A percentile compares a stretch with the other conserved stretches of the same genome.
These are phyloP conservation scores for Backusella psychrophila DNA, from an alignment of 192 early-diverging fungal genomes.

Conservation along the genomic window DNA sequence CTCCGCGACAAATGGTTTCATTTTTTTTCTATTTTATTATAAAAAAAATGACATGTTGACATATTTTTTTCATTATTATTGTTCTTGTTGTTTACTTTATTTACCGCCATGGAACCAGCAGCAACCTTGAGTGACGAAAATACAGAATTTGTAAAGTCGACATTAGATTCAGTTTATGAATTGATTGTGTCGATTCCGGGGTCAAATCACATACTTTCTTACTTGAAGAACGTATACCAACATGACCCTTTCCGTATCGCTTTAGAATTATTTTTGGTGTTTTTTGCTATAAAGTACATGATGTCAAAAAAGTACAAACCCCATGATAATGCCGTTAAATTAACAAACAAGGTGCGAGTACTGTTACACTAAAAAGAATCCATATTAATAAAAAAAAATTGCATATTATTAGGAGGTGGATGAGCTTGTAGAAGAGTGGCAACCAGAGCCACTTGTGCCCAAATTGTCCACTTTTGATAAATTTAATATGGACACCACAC, in stretches of 20 bases:
- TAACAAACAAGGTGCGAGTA: conserved; percentile 72
- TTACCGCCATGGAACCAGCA: conserved; percentile 12
- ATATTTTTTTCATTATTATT: neutral
- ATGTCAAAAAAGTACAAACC: conserved; percentile 78
- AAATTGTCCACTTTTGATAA: conserved; percentile 64
- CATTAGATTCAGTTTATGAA: conserved; percentile 38
- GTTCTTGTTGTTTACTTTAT: neutral
- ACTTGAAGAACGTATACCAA: conserved; percentile 90
- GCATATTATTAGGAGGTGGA: conserved; percentile 75
- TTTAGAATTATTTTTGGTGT: conserved; percentile 79
- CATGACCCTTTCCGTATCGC: conserved; percentile 89
- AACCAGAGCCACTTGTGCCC: conserved; percentile 90
- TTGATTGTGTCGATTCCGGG: conserved; percentile 62
- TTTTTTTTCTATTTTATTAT: neutral
- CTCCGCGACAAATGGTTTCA: neutral
- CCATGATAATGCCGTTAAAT: conserved; percentile 70
- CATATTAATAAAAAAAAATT: neutral
- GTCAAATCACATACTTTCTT: conserved; percentile 68
- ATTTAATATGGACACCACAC: conserved; percentile 76
- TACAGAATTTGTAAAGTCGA: conserved; percentile 43
- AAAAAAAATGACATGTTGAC: neutral
- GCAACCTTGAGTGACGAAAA: conserved; percentile 21
- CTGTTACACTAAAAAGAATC: neutral
- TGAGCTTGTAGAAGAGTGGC: conserved; percentile 94
- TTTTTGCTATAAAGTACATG: conserved; percentile 90